Conservation (phyloP, 371 early-diverging fungal species). For the Rhizopus microsporus region DNA sequence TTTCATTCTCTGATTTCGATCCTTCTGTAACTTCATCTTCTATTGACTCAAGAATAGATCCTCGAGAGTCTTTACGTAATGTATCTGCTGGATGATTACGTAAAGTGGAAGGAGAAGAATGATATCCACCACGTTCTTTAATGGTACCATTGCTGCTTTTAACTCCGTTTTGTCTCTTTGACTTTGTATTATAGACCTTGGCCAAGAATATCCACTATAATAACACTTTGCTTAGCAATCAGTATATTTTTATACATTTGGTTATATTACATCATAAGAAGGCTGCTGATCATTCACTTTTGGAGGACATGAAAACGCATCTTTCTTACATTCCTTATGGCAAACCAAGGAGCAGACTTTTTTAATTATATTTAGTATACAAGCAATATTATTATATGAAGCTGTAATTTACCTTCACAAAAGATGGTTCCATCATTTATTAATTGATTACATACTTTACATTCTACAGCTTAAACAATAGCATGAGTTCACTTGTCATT, state of each 20-base stretch:
- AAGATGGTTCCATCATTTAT: constrained; percentile 30
- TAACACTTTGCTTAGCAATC: background rate
- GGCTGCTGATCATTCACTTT: constrained; percentile 51
- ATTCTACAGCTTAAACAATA: constrained; percentile 27
- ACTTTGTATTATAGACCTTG: constrained; percentile 18
- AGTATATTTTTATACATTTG: background rate
- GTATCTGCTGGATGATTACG: constrained; percentile 38
- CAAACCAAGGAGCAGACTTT: constrained; percentile 46
- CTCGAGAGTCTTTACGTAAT: constrained; percentile 36
- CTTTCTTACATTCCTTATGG: constrained; percentile 38
- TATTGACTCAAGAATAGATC: constrained; percentile 34
- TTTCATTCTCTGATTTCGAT: background rate
- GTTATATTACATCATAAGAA: constrained; percentile 39
- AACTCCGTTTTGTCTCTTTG: constrained; percentile 10
- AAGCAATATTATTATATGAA: background rate
- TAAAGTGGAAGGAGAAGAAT: constrained; percentile 9
- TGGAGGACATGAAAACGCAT: constrained; percentile 48
- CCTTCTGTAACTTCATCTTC: constrained; percentile 20
- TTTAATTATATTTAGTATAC: background rate
- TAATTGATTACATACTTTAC: constrained; percentile 43
- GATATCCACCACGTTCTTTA: constrained; percentile 9
- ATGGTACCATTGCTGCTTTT: constrained; percentile 10
- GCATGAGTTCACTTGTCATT: background rate
- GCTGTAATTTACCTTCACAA: constrained; percentile 35
- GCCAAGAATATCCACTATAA: constrained; percentile 26